Evolutionary conservation across 495 filamentous ascomycete species (phyloP), one percentile per base, ranked within the genome.

Genomic region (Penicillium paxilli): DNA sequence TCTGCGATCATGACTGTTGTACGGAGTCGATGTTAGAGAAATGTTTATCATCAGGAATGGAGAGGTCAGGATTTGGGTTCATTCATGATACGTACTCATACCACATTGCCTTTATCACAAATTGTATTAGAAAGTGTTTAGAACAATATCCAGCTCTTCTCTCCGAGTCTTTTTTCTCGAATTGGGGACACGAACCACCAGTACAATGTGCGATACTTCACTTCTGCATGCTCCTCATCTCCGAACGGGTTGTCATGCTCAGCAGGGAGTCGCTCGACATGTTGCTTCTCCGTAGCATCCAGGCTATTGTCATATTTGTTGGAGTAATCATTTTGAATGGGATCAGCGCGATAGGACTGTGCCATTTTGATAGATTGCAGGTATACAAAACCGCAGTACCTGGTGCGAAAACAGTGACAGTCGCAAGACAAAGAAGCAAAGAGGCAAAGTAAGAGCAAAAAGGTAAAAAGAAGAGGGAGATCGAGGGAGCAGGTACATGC

Each of bases 1-100:
- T 86, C 83, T 44, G 84, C 84, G 63, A 88, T 83, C 62, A 87
- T 78, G 42, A 87, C 64, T 65, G 17, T 54, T 23, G 20, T 19
- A 11, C 10, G 16, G 25, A 10, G 14, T 20, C 4, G 4, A 28
- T 12, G 26, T 40, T 26, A 5, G 14, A 24, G 21, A 25, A 41
- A n/a, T n/a, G n/a, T n/a, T n/a, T n/a, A n/a, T n/a, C n/a, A n/a
- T n/a, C n/a, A n/a, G n/a, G n/a, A n/a, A n/a, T n/a, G n/a, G n/a
- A n/a, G n/a, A n/a, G n/a, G n/a, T n/a, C n/a, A 14, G 30, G 30
- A 1, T 4, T 32, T 14, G n/a, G 16, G 1, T 7, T 4, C 8
- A 26, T 14, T 16, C 4, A 21, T 9, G 6, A 25, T 9, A 52
- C 57, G 19, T 51, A 65, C 58, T 65, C 62, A 67, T 60, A 12